A percentile compares a stretch with the other conserved stretches of the same genome.
phyloP scores from a whole-genome alignment of 805 yeast genomes.

The Kodamaea leandrae region DNA sequence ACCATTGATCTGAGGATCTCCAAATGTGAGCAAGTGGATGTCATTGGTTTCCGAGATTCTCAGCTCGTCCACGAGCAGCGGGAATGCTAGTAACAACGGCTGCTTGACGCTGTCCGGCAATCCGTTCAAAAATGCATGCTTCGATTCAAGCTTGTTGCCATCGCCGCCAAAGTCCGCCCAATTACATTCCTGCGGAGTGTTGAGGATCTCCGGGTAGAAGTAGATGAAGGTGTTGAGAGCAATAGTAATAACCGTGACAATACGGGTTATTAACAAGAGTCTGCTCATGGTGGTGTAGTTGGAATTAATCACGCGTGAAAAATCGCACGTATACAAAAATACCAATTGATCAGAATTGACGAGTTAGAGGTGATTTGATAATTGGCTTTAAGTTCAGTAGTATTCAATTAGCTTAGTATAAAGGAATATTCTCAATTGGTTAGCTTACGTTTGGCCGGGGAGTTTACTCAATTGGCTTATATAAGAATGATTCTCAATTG shows the following conservation, averaged over 20 bases:
- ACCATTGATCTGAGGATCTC: slow-evolving; percentile 97
- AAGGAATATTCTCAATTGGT: no score
- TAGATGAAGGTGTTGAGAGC: slow-evolving; percentile 62
- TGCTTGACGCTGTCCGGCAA: slow-evolving; percentile 15
- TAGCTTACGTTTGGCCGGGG: no score
- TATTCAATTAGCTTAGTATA: no score
- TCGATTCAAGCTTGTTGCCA: slow-evolving; percentile 7
- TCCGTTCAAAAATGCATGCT: slow-evolving; percentile 12
- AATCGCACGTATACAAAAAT: no score
- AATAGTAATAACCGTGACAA: slow-evolving; percentile 39
- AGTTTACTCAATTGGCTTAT: no score
- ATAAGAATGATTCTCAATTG: no score
- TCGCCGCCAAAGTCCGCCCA: slow-evolving; percentile 44
- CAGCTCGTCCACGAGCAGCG: slow-evolving; percentile 18
- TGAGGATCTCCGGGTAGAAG: slow-evolving; percentile 67
- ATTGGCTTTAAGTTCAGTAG: no score
- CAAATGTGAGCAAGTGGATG: slow-evolving; percentile 75
- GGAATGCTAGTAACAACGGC: slow-evolving; percentile 21
- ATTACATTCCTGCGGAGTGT: slow-evolving; percentile 49
- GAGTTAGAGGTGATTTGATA: no score
- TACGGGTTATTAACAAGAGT: slow-evolving; percentile 17
- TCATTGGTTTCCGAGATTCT: slow-evolving; percentile 31
- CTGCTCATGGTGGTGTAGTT: background rate
- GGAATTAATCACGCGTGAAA: background rate
- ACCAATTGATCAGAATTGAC: no score